These are phyloP conservation scores for Aphanomyces invadans DNA, from an alignment of 352 stramenopile species.

Conservation along the genomic window DNA sequence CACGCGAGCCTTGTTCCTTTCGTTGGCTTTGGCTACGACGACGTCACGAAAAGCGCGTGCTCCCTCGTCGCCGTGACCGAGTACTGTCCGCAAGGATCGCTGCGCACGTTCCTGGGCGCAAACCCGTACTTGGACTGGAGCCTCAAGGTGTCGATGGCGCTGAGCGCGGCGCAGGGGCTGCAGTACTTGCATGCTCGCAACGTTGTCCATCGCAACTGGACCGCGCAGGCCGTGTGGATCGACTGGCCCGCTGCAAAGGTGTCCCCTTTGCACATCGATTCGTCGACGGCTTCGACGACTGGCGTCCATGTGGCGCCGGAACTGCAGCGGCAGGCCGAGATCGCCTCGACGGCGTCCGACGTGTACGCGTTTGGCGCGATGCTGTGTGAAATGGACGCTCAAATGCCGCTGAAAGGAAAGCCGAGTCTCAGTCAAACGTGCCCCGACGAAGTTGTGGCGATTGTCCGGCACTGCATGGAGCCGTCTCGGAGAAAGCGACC, in stretches of 20 bases:
- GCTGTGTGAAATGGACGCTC: conserved; percentile 2
- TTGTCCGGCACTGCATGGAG: neutral
- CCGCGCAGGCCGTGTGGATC: conserved; percentile 34
- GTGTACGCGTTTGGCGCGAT: conserved; percentile 14
- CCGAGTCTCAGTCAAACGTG: neutral
- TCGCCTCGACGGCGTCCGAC: neutral
- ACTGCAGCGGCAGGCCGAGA: neutral
- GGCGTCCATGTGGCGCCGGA: neutral
- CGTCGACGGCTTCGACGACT: neutral
- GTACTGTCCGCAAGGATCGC: conserved; percentile 58
- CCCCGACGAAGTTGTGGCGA: neutral
- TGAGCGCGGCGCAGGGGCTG: conserved; percentile 31
- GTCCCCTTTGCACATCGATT: neutral
- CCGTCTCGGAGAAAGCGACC: neutral
- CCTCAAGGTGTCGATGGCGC: conserved; percentile 4
- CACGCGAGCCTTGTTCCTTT: conserved; percentile 77
- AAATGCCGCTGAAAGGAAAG: neutral
- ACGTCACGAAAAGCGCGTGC: conserved; percentile 31
- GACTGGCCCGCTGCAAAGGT: neutral
- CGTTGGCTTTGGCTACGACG: conserved; percentile 64
- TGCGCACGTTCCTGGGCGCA: conserved; percentile 30
- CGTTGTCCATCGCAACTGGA: conserved; percentile 32
- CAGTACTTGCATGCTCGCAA: conserved; percentile 43
- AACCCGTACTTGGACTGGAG: neutral
- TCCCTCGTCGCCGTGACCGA: conserved; percentile 71